Percentiles rank a stretch among this genome's conserved stretches.
Evolutionary conservation across 495 filamentous ascomycete genomes (phyloP).

Genomic region (Durotheca rogersii): DNA sequence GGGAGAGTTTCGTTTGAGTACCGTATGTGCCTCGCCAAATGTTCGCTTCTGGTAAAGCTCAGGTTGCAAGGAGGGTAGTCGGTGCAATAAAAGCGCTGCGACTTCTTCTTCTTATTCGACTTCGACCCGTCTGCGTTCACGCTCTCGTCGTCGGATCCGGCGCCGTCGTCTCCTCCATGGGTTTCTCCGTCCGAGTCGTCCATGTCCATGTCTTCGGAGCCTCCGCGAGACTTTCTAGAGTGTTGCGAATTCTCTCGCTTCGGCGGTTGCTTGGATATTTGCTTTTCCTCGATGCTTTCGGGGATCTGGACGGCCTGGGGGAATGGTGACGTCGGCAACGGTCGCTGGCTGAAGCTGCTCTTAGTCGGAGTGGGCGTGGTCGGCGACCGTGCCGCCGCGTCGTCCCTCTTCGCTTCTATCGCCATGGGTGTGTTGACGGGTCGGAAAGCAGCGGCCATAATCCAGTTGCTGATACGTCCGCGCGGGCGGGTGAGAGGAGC

Average conservation of each 20-base stretch:
- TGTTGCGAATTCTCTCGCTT: slow-evolving; percentile 62
- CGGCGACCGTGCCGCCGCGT: slow-evolving; percentile 61
- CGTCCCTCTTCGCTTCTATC: slow-evolving; percentile 43
- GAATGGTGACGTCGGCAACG: slow-evolving; percentile 60
- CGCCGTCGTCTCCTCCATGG: slow-evolving; percentile 54
- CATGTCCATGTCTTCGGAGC: slow-evolving; percentile 74
- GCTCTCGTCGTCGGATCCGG: slow-evolving; percentile 76
- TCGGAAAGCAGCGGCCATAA: slow-evolving; percentile 61
- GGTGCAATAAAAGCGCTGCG: slow-evolving; percentile 95
- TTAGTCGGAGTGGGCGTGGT: slow-evolving; percentile 66
- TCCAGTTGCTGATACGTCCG: slow-evolving; percentile 2
- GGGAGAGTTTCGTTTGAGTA: slow-evolving; percentile 38
- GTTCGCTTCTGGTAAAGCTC: slow-evolving; percentile 95
- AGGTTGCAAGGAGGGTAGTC: slow-evolving; percentile 92
- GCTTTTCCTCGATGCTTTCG: slow-evolving; percentile 42
- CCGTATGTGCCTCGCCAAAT: slow-evolving; percentile 92
- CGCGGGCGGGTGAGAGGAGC: not conserved
- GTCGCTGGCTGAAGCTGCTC: slow-evolving; percentile 61
- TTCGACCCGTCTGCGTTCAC: slow-evolving; percentile 64
- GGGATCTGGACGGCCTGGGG: slow-evolving; percentile 52
- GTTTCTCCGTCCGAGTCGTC: slow-evolving; percentile 67
- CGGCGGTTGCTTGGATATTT: slow-evolving; percentile 26
- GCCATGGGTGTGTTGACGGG: slow-evolving; percentile 74
- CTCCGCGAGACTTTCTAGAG: slow-evolving; percentile 60
- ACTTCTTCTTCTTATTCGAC: slow-evolving; percentile 89